A percentile compares a stretch with the other conserved stretches of the same genome.
phyloP scores from a whole-genome alignment of 2,329 filamentous ascomycete species.

The Ceratocystis harringtonii region DNA sequence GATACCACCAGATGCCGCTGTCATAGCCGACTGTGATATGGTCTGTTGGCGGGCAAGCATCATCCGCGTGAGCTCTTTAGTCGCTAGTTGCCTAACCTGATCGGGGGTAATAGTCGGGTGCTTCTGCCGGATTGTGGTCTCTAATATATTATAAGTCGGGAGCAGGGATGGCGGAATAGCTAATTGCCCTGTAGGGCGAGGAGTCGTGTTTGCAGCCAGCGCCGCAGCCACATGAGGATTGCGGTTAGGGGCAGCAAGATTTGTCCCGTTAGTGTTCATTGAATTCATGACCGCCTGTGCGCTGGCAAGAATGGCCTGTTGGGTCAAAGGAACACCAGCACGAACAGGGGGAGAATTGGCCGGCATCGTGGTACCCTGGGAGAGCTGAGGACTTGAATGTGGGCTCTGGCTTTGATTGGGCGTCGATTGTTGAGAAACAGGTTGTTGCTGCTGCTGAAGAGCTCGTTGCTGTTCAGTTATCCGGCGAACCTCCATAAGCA shows the following conservation, averaged over 20 bases:
- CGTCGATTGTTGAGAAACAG: slow-evolving; percentile 21
- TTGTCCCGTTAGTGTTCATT: slow-evolving; percentile 15
- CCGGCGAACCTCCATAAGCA: slow-evolving; percentile 49
- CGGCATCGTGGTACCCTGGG: slow-evolving; percentile 29
- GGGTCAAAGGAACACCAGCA: slow-evolving; percentile 8
- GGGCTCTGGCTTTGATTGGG: slow-evolving; percentile 23
- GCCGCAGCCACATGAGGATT: slow-evolving; percentile 6
- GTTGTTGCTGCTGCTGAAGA: slow-evolving; percentile 34
- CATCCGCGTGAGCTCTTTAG: slow-evolving; percentile 33
- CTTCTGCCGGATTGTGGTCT: slow-evolving; percentile 36
- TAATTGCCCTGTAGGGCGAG: slow-evolving; percentile 19
- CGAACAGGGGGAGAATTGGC: slow-evolving; percentile 22
- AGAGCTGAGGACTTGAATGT: slow-evolving; percentile 27
- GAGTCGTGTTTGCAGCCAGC: not conserved
- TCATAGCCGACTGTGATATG: slow-evolving; percentile 37
- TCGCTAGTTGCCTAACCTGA: slow-evolving; percentile 36
- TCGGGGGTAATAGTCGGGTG: slow-evolving; percentile 38
- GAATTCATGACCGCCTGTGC: slow-evolving; percentile 10
- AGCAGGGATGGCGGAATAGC: slow-evolving; percentile 13
- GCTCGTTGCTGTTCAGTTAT: slow-evolving; percentile 50
- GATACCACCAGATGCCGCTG: slow-evolving; percentile 36
- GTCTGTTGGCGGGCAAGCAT: slow-evolving; percentile 34
- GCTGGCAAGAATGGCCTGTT: slow-evolving; percentile 14
- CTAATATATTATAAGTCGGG: slow-evolving; percentile 30
- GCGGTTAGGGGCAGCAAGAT: slow-evolving; percentile 14